A percentile compares a stretch with the other conserved stretches of the same genome.
These are phyloP conservation scores for Aureobasidium subglaciale DNA, from an alignment of 2,329 filamentous ascomycete species.

Conservation along the genomic window DNA sequence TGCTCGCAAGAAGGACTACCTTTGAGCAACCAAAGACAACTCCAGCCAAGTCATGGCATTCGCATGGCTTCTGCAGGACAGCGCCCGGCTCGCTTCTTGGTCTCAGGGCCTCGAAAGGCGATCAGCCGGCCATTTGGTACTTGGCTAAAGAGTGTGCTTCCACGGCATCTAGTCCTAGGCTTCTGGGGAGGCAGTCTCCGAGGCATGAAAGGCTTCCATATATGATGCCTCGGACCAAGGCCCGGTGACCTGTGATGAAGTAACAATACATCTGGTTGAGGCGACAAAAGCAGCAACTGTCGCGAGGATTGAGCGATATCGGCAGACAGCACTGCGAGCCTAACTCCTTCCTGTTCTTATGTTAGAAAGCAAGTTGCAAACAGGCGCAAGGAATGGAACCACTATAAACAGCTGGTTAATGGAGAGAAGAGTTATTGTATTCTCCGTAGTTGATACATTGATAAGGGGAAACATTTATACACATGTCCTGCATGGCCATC, in stretches of 20 bases:
- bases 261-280: neutral
- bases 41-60: neutral
- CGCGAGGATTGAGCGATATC: neutral
- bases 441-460: neutral
- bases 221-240: neutral
- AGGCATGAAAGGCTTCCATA: neutral
- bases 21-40: slow-evolving; percentile 51
- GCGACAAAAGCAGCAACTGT: neutral
- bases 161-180: too few relatives aligned
- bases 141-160: neutral
- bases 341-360: too few relatives aligned
- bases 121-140: neutral
- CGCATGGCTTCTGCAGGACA: neutral
- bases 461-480: neutral
- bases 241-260: neutral
- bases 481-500: neutral
- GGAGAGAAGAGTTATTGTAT: neutral
- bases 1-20: slow-evolving; percentile 88
- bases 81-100: slow-evolving; percentile 8
- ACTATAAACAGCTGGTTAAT: neutral
- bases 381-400: neutral
- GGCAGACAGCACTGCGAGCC: too few relatives aligned
- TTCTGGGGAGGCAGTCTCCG: too few relatives aligned
- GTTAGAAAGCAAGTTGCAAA: too few relatives aligned
- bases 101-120: neutral